These are phyloP conservation scores for Coniella lustricola DNA, from an alignment of 2,329 filamentous ascomycete genomes.

Conservation along the genomic window DNA sequence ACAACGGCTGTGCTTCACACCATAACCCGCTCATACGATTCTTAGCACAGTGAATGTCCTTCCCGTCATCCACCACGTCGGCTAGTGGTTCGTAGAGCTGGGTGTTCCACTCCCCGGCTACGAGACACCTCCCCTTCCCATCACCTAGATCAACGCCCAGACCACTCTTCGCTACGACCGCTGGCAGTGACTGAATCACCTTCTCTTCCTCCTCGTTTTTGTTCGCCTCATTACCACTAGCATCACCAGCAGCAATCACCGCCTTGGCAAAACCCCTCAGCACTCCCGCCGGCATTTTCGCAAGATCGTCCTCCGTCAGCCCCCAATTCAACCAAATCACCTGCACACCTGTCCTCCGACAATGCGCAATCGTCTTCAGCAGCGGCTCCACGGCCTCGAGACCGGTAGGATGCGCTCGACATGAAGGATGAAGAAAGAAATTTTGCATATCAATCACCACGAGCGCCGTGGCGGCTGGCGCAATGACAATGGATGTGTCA, in stretches of 20 bases:
- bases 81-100: conserved; percentile 41
- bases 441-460: conserved; percentile 49
- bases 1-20: conserved; percentile 35
- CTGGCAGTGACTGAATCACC: neutral
- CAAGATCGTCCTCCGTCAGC: conserved; percentile 43
- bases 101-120: conserved; percentile 51
- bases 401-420: conserved; percentile 32
- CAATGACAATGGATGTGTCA: conserved; percentile 30
- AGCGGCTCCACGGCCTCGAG: conserved; percentile 34
- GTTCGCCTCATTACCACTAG: neutral
- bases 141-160: conserved; percentile 41
- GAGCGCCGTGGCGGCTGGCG: conserved; percentile 35
- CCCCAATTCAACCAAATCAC: conserved; percentile 53
- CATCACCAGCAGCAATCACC: conserved; percentile 21
- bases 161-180: conserved; percentile 19
- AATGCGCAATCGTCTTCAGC: conserved; percentile 35
- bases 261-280: conserved; percentile 40
- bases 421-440: conserved; percentile 39
- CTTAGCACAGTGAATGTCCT: conserved; percentile 48
- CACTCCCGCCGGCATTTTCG: conserved; percentile 41
- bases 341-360: conserved; percentile 42
- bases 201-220: neutral
- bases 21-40: conserved; percentile 53
- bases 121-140: conserved; percentile 37
- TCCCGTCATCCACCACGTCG: conserved; percentile 24